These are phyloP conservation scores for Phytophthora constricta DNA, from an alignment of 352 stramenopile genomes.

Conservation along the genomic window DNA sequence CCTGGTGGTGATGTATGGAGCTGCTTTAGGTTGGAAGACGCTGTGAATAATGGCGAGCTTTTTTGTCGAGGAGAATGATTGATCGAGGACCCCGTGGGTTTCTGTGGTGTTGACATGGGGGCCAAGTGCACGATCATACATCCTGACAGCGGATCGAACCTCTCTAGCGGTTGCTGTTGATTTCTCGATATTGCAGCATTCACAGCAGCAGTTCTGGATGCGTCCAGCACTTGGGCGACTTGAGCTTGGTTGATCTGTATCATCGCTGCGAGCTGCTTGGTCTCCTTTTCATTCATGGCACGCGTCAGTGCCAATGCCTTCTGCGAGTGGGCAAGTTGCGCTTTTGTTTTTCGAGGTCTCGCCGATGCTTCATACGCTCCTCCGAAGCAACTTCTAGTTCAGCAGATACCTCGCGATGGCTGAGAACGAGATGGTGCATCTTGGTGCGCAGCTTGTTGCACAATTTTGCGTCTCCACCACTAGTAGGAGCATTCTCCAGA, in stretches of 20 bases:
- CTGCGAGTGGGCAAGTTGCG: constrained; percentile 41
- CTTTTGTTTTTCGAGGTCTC: constrained; percentile 41
- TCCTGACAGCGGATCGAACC: constrained; percentile 59
- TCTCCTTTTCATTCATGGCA: constrained; percentile 78
- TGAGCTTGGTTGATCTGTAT: constrained; percentile 49
- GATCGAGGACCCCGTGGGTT: constrained; percentile 16
- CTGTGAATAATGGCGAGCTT: constrained; percentile 13
- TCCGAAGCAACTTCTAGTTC: constrained; percentile 35
- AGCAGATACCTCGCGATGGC: constrained; percentile 27
- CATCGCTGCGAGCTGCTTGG: constrained; percentile 57
- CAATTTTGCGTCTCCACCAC: constrained; percentile 53
- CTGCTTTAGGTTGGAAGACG: constrained; percentile 3
- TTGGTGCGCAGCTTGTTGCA: constrained; percentile 57
- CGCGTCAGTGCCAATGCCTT: constrained; percentile 55
- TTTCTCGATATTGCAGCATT: constrained; percentile 5
- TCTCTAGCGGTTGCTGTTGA: constrained; percentile 22
- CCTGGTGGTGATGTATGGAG: neutral
- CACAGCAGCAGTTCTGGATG: constrained; percentile 12
- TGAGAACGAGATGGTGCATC: constrained; percentile 32
- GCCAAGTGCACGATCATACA: constrained; percentile 32
- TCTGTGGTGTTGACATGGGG: constrained; percentile 29
- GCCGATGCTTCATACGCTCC: constrained; percentile 48
- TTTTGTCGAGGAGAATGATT: constrained; percentile 20
- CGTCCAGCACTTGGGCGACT: constrained; percentile 44
- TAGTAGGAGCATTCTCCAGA: constrained; percentile 45